Base-by-base conservation (phyloP, 768 basidiomycete species). In the Symmetrospora coprosmae region DNA sequence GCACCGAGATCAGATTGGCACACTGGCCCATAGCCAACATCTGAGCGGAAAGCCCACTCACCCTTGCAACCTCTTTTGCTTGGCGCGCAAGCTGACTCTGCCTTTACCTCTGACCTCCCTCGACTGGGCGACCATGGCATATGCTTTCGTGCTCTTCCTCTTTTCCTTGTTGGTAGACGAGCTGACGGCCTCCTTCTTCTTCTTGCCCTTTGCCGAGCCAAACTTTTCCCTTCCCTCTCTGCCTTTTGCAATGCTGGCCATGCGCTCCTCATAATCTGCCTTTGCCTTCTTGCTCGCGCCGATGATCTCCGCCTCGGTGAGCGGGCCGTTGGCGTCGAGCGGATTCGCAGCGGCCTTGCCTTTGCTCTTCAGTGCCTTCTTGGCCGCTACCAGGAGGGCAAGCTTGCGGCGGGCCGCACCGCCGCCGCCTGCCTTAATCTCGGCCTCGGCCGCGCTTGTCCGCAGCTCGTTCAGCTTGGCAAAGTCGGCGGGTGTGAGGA, bases 401-500 rank as follows among this genome's bases (percentile, higher is more conserved):
- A 91, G 81, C 74, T 96, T 96, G 31, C 92, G 84, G 72, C 94
- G 94, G 2, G 87, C 83, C 35, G 78, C 81, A 19, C 80, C 75
- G 1, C 87, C 84, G 4, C 82, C 83, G 1, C 82, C 81, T 23
- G 72, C 73, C 69, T 87, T 81, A 5, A 85, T 82, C 0, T 81
- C 81, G 60, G 81, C 78, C 16, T 78, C 75, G 17, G 86, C 86
- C 0, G 84, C 86, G 73, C 87, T 78, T 49, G 87, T 78, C 1
- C 84, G 82, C 19, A 97, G 81, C 66, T 94, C 87, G 69, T 87
- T 86, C 51, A 97, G 77, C 50, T 94, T 73, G 0, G 86, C 86
- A 70, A 96, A 99, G 72, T 99, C 94, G 30, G 90, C 90, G 0
- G 94, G 94, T 0, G 94, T 97, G 40, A 97, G 80, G 68, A 99